Conservation (phyloP, 164 flowering plant species). For the Dillenia suffruticosa region DNA sequence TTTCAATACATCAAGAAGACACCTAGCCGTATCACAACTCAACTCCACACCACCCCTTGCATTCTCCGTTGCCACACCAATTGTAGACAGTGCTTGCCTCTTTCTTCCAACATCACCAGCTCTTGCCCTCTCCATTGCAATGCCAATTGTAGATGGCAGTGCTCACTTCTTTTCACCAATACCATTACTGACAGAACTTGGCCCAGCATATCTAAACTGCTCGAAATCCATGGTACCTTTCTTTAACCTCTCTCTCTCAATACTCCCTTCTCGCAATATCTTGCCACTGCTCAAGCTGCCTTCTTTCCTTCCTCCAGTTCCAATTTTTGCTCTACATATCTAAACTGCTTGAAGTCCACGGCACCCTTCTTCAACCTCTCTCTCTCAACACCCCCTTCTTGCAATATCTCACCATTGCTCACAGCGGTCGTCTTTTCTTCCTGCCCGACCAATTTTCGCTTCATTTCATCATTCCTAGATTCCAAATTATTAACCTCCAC, state of each 20-base stretch:
- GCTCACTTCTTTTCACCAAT: constrained; percentile 2
- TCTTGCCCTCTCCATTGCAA: constrained; percentile 1
- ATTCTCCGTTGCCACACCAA: constrained; percentile 4
- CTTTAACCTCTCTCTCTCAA: background rate
- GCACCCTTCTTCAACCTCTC: background rate
- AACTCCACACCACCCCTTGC: background rate
- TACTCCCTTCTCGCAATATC: background rate
- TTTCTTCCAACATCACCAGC: background rate
- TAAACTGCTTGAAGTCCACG: constrained; percentile 14
- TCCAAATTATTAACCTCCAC: background rate
- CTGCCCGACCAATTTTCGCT: too few species aligned
- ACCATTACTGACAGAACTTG: background rate
- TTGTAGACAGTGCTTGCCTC: constrained; percentile 12
- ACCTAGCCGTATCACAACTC: background rate
- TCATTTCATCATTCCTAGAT: constrained; percentile 1
- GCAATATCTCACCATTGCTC: too few species aligned
- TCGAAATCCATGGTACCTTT: constrained; percentile 9
- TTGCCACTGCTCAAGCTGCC: too few species aligned
- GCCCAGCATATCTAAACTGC: constrained; percentile 8
- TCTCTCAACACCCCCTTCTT: background rate
- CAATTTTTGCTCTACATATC: background rate
- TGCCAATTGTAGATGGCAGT: constrained; percentile 13
- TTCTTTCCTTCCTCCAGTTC: too few species aligned
- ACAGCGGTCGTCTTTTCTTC: too few species aligned
- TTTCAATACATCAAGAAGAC: constrained; percentile 13